These are phyloP conservation scores for Auriscalpium orientale DNA, from an alignment of 768 basidiomycete genomes.

Conservation along the genomic window DNA sequence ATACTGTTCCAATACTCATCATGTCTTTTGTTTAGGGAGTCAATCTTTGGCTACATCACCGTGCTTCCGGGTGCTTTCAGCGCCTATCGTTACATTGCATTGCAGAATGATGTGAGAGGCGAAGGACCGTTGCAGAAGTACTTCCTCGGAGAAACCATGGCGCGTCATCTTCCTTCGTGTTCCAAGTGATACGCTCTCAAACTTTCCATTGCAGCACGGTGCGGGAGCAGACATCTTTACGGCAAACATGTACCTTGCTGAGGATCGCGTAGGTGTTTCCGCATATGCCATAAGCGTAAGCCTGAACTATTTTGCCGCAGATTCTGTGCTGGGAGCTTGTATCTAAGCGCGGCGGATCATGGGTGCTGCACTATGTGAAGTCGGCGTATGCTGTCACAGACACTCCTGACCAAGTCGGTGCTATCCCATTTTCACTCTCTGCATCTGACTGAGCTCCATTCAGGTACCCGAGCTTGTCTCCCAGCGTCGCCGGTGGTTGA, in stretches of 20 bases:
- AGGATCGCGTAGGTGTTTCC: conserved; percentile 55
- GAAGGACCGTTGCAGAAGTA: conserved; percentile 92
- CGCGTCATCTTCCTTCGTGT: conserved; percentile 19
- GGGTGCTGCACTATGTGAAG: conserved; percentile 96
- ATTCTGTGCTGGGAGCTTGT: conserved; percentile 98
- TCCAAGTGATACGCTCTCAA: too few relatives aligned
- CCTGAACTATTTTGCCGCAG: conserved; percentile 24
- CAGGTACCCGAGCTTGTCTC: conserved; percentile 90
- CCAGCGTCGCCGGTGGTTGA: conserved; percentile 93
- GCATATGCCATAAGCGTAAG: neutral
- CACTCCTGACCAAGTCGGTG: conserved; percentile 77
- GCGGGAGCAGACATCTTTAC: conserved; percentile 88
- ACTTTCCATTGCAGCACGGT: conserved; percentile 43
- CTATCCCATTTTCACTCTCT: neutral
- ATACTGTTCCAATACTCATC: neutral
- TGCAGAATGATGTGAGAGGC: conserved; percentile 78
- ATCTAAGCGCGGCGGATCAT: conserved; percentile 82
- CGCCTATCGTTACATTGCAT: conserved; percentile 83
- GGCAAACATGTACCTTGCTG: conserved; percentile 94
- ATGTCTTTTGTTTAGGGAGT: conserved; percentile 38
- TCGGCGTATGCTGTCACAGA: conserved; percentile 89
- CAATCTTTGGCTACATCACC: conserved; percentile 89
- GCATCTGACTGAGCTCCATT: neutral
- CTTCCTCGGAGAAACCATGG: conserved; percentile 95
- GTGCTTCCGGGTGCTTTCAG: conserved; percentile 92